These are phyloP conservation scores for Tylopilus balloui DNA, from an alignment of 768 basidiomycete genomes.

Conservation along the genomic window DNA sequence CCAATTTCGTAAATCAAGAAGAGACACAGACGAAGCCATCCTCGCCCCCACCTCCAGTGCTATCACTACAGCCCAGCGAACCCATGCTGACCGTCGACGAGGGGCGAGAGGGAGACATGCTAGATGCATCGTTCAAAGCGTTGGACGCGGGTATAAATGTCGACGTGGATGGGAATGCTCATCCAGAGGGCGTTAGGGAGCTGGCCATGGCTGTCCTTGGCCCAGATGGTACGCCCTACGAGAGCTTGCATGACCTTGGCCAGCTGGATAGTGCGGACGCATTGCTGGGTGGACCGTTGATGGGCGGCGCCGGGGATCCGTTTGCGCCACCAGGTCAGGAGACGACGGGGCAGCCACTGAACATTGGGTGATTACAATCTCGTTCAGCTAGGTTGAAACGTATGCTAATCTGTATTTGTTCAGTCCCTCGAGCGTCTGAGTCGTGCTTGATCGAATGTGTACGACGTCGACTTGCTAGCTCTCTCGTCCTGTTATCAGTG, in stretches of 20 bases:
- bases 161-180: constrained; percentile 32
- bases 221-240: constrained; percentile 59
- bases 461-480: neutral
- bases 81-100: constrained; percentile 39
- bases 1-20: constrained; percentile 33
- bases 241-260: constrained; percentile 47
- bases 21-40: constrained; percentile 58
- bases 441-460: neutral
- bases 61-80: constrained; percentile 47
- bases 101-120: constrained; percentile 38
- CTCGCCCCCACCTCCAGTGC: constrained; percentile 63
- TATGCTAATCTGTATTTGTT: constrained; percentile 4
- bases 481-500: neutral
- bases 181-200: constrained; percentile 38
- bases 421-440: neutral
- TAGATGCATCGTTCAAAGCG: constrained; percentile 56
- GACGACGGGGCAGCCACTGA: constrained; percentile 6
- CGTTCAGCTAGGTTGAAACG: neutral
- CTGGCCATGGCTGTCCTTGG: constrained; percentile 64
- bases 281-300: constrained; percentile 54
- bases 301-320: constrained; percentile 59
- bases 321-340: constrained; percentile 38
- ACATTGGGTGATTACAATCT: constrained; percentile 8
- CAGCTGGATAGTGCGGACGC: constrained; percentile 52
- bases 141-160: constrained; percentile 45